Percentiles rank a stretch among this genome's conserved stretches.
phyloP scores from a whole-genome alignment of 2,329 filamentous ascomycete genomes.

The Berkeleyomyces basicola region DNA sequence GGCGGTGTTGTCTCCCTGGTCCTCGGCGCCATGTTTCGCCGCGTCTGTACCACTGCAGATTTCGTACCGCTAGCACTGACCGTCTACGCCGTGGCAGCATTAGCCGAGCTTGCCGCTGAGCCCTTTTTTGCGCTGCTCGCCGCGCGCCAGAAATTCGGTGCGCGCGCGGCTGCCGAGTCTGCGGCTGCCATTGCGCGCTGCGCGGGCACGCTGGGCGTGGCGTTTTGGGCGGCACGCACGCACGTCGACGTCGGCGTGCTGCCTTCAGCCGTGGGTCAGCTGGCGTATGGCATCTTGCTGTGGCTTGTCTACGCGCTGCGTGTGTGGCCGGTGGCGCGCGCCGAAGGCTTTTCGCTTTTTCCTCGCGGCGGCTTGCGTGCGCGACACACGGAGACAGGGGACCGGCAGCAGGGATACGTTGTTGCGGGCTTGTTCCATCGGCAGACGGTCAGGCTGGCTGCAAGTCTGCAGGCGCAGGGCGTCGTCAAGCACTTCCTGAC shows the following conservation, averaged over 20 bases:
- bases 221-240: conserved; percentile 40
- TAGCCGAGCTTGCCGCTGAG: conserved; percentile 68
- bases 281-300: conserved; percentile 55
- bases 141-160: conserved; percentile 61
- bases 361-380: conserved; percentile 18
- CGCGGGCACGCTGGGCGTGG: conserved; percentile 52
- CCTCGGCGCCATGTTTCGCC: conserved; percentile 53
- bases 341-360: conserved; percentile 53
- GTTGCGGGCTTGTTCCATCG: conserved; percentile 46
- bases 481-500: conserved; percentile 85
- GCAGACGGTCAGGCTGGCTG: conserved; percentile 53
- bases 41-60: conserved; percentile 30
- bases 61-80: conserved; percentile 40
- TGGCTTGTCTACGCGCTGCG: conserved; percentile 52
- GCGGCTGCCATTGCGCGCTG: conserved; percentile 65
- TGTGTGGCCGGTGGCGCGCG: conserved; percentile 37
- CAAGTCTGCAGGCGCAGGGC: conserved; percentile 76
- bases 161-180: conserved; percentile 71
- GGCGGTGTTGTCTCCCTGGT: conserved; percentile 47
- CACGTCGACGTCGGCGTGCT: conserved; percentile 52
- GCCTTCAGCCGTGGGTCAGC: conserved; percentile 77
- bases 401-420: conserved; percentile 20
- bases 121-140: conserved; percentile 82
- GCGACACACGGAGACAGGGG: conserved; percentile 3
- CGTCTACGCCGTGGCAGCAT: conserved; percentile 38